Base-by-base conservation (phyloP, 352 stramenopile genomes). In the Phytopythium aichiense region DNA sequence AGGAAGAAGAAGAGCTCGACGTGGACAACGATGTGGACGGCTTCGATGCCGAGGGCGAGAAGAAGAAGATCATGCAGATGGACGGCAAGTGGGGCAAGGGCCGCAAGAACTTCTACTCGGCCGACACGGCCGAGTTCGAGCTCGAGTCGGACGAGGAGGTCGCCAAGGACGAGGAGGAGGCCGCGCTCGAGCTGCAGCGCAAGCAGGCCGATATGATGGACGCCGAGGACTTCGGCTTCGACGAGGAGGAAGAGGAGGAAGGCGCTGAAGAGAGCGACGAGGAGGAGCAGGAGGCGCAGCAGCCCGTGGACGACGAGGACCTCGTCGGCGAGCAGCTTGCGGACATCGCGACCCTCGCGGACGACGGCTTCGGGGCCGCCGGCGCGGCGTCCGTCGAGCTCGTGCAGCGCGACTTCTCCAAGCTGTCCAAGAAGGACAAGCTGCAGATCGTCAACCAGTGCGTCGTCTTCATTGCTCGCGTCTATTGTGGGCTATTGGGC, bases 51-150 rank as follows among this genome's bases (percentile, higher is more conserved):
- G 75, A 82, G 8, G 70, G 72, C 25, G 83, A 92, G 63, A 87
- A 85, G 63, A 79, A 91, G 67, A 83, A 85, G 57, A 76, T 82
- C 25, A 54, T 73, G 58, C 77, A 89, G 76, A 90, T 95, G 78
- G 79, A 89, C 35, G 74, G 73, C 53, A 87, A 95, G 67, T 95
- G 87, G 87, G 87, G 87, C 66, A 91, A 88, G 64, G 87, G 77
- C n/a, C 88, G 89, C 63, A 91, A 91, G 63, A 91, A 75, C 23
- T 95, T 89, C 48, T 95, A 95, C 72, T 94, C 84, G 22, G 85
- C 87, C 2, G 87, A 95, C 55, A 93, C 84, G 38, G 84, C 79
- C 28, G 84, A 93, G 65, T 93, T 85, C 50, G 86, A 95, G 55
- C 52, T 92, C 9, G 83, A 92, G 38, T 90, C 76, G 28, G 86